These are phyloP conservation scores for Candida maltosa DNA, from an alignment of 805 yeast genomes.

Conservation along the genomic window DNA sequence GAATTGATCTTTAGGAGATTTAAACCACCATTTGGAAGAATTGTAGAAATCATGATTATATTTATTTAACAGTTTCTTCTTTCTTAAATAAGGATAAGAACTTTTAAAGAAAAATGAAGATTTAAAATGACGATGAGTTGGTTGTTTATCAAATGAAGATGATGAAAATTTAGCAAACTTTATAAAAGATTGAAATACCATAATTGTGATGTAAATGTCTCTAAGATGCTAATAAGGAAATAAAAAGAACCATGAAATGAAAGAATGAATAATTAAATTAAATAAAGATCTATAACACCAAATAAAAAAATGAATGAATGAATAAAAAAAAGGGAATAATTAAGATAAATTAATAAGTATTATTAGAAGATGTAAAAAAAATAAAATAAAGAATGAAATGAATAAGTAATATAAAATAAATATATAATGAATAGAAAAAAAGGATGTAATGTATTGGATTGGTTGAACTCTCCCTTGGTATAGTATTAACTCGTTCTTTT, in stretches of 20 bases:
- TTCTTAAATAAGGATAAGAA: conserved; percentile 14
- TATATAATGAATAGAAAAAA: no score
- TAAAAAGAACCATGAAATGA: background rate
- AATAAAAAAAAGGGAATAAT: background rate
- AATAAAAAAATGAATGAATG: conserved; percentile 1
- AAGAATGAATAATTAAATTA: background rate
- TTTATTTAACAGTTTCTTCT: no score
- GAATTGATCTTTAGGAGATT: background rate
- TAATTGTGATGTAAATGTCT: background rate
- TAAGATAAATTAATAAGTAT: background rate
- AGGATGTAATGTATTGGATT: no score
- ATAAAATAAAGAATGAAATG: no score
- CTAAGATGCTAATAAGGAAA: no score
- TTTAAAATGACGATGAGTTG: no score
- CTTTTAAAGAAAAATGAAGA: conserved; percentile 16
- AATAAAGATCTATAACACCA: no score
- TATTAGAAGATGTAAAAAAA: background rate
- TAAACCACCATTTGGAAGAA: conserved; percentile 3
- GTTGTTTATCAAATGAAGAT: no score
- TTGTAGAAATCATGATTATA: no score
- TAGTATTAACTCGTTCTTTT: no score
- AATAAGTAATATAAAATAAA: no score
- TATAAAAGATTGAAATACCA: conserved; percentile 8
- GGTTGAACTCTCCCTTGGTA: no score
- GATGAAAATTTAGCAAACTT: conserved; percentile 9